A percentile compares a stretch with the other conserved stretches of the same genome.
Conservation (phyloP, 768 basidiomycete species). For the Suillus weaverae region DNA sequence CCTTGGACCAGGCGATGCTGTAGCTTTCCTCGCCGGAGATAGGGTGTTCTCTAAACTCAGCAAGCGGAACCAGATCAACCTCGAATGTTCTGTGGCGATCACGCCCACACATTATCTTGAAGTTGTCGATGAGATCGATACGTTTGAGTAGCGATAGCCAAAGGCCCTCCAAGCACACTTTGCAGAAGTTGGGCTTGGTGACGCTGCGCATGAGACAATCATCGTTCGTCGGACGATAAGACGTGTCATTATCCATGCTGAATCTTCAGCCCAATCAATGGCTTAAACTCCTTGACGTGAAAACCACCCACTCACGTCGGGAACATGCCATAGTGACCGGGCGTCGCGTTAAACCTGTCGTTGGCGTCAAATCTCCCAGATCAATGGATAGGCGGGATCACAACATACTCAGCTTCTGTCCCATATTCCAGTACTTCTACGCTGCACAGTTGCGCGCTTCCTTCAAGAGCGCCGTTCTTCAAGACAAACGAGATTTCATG, state of each 20-base stretch:
- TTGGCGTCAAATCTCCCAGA: slow-evolving; percentile 4
- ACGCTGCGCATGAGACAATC: slow-evolving; percentile 82
- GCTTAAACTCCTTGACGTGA: neutral
- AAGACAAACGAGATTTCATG: slow-evolving; percentile 64
- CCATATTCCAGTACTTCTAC: slow-evolving; percentile 76
- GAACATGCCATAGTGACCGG: slow-evolving; percentile 64
- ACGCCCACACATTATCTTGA: slow-evolving; percentile 40
- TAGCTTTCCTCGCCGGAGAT: slow-evolving; percentile 47
- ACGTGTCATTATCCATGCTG: slow-evolving; percentile 55
- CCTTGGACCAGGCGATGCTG: slow-evolving; percentile 54
- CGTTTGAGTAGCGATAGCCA: slow-evolving; percentile 65
- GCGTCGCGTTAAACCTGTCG: slow-evolving; percentile 56
- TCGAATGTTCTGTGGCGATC: slow-evolving; percentile 35
- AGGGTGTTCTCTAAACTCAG: slow-evolving; percentile 45
- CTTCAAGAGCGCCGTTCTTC: slow-evolving; percentile 45
- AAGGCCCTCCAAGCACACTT: slow-evolving; percentile 69
- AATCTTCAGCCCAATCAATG: slow-evolving; percentile 40
- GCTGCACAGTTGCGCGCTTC: slow-evolving; percentile 73
- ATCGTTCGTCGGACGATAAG: slow-evolving; percentile 81
- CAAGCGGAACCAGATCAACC: slow-evolving; percentile 60
- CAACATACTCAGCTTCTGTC: slow-evolving; percentile 52
- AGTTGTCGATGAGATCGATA: slow-evolving; percentile 60
- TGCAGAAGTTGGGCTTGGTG: slow-evolving; percentile 71
- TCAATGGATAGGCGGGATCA: neutral
- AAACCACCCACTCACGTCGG: slow-evolving; percentile 57